Evolutionary conservation across 2,329 filamentous ascomycete genomes (phyloP), one percentile per base, ranked within the genome.

Genomic region (Cordyceps tenuipes): DNA sequence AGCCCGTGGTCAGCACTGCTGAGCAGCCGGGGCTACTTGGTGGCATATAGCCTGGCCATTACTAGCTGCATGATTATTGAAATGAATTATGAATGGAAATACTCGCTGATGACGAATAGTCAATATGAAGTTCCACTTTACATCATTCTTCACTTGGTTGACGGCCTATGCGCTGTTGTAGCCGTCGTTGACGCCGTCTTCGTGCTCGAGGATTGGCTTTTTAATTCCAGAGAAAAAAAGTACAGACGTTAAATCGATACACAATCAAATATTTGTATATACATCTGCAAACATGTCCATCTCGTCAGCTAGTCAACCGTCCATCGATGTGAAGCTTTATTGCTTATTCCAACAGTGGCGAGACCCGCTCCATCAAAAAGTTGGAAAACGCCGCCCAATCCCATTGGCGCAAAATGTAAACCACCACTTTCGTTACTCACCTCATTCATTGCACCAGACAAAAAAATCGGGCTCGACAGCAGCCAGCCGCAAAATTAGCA

Each of bases 361-460:
- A 52, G 39, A 46, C 47, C 48, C 47, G 56, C 56, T 59, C 56
- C 56, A 52, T 48, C 46, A 31, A 43, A 31, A 43, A 50, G 56
- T 44, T 49, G 46, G 55, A 41, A 17, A n/a, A 46, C 26, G 47
- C 36, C 13, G 43, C 43, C 57, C 57, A 59, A 59, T 59, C 57
- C 47, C 59, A 57, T 51, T 57, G 59, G 59, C 52, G 59, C 53
- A 56, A 60, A 61, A 47, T 61, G 52, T 57, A 61, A 57, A 57
- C 47, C 59, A 39, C 53, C 50, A 49, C 36, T 46, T 50, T n/a
- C n/a, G n/a, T n/a, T 29, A 44, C 52, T 56, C 59, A 57, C 53
- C 34, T 49, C 46, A 43, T 61, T 49, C 46, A 43, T 61, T 36
- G 31, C 39, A 53, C 56, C 26, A 15, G 23, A 48, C 50, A 26